Base-by-base conservation (phyloP, 73 alveolate genomes). In the Paramecium pentaurelia region DNA sequence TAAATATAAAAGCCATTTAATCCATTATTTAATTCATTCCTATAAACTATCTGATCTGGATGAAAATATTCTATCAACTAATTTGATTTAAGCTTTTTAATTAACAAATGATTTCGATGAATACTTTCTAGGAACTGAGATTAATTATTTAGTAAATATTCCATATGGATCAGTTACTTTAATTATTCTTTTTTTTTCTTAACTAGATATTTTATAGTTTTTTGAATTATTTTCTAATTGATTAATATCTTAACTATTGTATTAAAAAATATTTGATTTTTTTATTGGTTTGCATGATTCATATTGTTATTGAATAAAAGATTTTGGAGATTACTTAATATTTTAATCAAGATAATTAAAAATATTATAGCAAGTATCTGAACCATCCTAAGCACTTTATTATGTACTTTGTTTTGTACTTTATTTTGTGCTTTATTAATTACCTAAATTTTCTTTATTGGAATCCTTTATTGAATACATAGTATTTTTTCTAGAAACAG, bases 161-260 rank as follows among this genome's bases (percentile, higher is more conserved):
- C 91, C 91, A 80, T 80, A 80, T 18, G 91, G 91, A 47, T 80
- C 91, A 10, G 49, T 80, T 44, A 80, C 91, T 12, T 80, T 80
- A 3, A 80, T 80, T 45, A 6, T 80, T 45, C 91, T 8, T 14
- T 80, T 80, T 25, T 80, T 80, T 10, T 80, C 91, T 80, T 64
- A 28, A 20, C 84, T 64, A 11, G 27, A 9, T 8, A 10, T 6
- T 14, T 25, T 64, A 14, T 64, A 25, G 4, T 34, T 25, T 64
- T 64, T 25, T 3, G 84, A 64, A 34, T 64, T 64, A 9, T 28
- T 64, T 2, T 64, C 84, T 64, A 64, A 11, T 64, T 64, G 28
- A 28, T 32, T 64, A 2, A 51, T 6, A 64, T 34, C 16, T 64
- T 64, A 34, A 64, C 51, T 64, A 64, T 34, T 64, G 30, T 64